A percentile compares a stretch with the other conserved stretches of the same genome.
phyloP scores from a whole-genome alignment of 2,329 filamentous ascomycete genomes.

The Dothiorella sarmentorum region DNA sequence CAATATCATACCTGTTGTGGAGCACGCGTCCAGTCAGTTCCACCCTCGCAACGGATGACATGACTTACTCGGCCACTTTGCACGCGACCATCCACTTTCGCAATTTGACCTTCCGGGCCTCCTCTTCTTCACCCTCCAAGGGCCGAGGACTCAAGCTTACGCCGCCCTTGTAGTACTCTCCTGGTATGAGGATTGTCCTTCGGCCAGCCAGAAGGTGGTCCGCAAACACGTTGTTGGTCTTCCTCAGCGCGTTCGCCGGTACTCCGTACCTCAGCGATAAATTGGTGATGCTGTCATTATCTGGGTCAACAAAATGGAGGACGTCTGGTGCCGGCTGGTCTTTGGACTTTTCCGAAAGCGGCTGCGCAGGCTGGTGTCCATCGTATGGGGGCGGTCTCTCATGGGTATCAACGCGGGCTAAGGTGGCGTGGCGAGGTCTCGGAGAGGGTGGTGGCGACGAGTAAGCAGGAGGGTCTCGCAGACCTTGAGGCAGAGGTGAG shows the following conservation, averaged over 20 bases:
- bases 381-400: constrained; percentile 47
- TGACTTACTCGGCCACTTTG: constrained; percentile 67
- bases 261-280: constrained; percentile 70
- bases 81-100: constrained; percentile 72
- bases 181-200: constrained; percentile 68
- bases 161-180: constrained; percentile 63
- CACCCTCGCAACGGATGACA: background rate
- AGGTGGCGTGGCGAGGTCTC: constrained; percentile 11
- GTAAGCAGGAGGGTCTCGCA: constrained; percentile 68
- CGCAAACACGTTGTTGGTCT: constrained; percentile 65
- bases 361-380: constrained; percentile 29
- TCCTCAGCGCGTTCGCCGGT: constrained; percentile 59
- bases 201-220: constrained; percentile 70
- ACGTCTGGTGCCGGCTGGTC: constrained; percentile 56
- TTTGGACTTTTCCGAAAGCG: constrained; percentile 31
- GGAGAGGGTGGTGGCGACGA: constrained; percentile 39
- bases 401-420: constrained; percentile 22
- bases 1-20: constrained; percentile 59
- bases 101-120: constrained; percentile 65
- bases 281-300: constrained; percentile 64
- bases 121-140: constrained; percentile 71
- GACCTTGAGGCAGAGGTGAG: constrained; percentile 59
- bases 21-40: background rate
- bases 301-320: constrained; percentile 70
- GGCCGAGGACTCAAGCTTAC: constrained; percentile 67